Evolutionary conservation across 257 asterid genomes (phyloP).

Genomic region (Jasminum sambac): DNA sequence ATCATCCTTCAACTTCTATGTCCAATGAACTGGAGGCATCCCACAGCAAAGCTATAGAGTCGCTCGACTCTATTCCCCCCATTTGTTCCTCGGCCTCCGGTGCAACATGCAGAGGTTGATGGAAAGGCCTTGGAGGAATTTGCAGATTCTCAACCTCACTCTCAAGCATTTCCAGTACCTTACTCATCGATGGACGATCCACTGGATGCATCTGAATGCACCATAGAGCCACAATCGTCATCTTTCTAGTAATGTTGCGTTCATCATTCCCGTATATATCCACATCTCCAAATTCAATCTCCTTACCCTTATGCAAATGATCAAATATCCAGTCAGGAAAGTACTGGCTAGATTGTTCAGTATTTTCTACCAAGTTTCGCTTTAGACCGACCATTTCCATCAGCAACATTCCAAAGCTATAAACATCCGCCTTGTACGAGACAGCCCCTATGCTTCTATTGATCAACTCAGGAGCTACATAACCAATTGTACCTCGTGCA

Average conservation of each 20-base stretch:
- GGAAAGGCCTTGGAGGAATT: conserved; percentile 28
- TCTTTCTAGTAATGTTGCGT: neutral
- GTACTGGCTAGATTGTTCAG: conserved; percentile 19
- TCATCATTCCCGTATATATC: neutral
- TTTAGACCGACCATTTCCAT: conserved; percentile 27
- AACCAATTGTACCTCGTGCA: conserved; percentile 35
- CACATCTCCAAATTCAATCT: conserved; percentile 22
- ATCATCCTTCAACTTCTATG: neutral
- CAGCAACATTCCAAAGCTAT: conserved; percentile 34
- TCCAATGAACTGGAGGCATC: neutral
- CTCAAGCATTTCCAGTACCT: conserved; percentile 36
- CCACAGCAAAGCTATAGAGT: conserved; percentile 8
- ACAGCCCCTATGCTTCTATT: conserved; percentile 26
- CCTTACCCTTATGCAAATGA: conserved; percentile 16
- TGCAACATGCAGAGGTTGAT: neutral
- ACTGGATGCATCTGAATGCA: conserved; percentile 31
- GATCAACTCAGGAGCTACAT: conserved; percentile 34
- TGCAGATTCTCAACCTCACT: no score
- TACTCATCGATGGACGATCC: conserved; percentile 41
- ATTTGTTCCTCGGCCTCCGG: neutral
- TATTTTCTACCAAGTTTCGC: conserved; percentile 1
- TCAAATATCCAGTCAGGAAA: conserved; percentile 32
- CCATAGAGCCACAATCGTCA: conserved; percentile 30
- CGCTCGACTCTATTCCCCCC: conserved; percentile 13
- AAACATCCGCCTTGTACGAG: conserved; percentile 29